Conservation (phyloP, 225 moss, liverwort and hornwort genomes). For the Lunularia cruciata region DNA sequence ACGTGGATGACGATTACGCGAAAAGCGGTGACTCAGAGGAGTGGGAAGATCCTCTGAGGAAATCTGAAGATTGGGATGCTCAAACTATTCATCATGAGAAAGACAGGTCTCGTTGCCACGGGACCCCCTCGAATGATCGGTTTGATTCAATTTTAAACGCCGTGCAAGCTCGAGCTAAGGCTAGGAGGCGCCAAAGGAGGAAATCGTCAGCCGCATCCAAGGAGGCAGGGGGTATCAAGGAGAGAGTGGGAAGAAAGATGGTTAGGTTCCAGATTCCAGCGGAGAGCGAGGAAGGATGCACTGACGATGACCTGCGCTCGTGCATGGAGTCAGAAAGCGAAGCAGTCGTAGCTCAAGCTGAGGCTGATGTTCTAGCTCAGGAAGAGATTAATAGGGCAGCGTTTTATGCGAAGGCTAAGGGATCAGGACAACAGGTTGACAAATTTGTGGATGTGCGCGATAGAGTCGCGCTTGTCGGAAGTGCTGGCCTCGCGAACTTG, state of each 20-base stretch:
- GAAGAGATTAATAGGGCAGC: slow-evolving; percentile 8
- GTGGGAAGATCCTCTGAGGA: slow-evolving; percentile 34
- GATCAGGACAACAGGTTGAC: slow-evolving; percentile 16
- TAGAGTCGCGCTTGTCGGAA: neutral
- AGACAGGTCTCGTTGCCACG: slow-evolving; percentile 1
- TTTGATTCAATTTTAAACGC: slow-evolving; percentile 36
- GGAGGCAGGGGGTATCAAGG: neutral
- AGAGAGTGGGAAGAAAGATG: slow-evolving; percentile 24
- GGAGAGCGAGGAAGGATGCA: slow-evolving; percentile 26
- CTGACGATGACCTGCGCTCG: slow-evolving; percentile 40
- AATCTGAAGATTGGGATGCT: slow-evolving; percentile 19
- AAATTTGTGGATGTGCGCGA: slow-evolving; percentile 5
- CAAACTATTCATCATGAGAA: neutral
- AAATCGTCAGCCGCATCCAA: slow-evolving; percentile 17
- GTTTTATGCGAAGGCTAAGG: neutral
- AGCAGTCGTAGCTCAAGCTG: slow-evolving; percentile 8
- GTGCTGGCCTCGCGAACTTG: neutral
- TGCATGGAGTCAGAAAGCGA: slow-evolving; percentile 40
- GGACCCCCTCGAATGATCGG: slow-evolving; percentile 31
- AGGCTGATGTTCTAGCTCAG: slow-evolving; percentile 1
- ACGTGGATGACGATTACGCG: slow-evolving; percentile 37
- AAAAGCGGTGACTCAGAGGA: slow-evolving; percentile 46
- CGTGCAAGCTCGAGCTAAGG: slow-evolving; percentile 45
- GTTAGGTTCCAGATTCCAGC: slow-evolving; percentile 34
- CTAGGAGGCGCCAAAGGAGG: slow-evolving; percentile 36